These are phyloP conservation scores for Stenocarpella maydis DNA, from an alignment of 2,329 filamentous ascomycete species.

Conservation along the genomic window DNA sequence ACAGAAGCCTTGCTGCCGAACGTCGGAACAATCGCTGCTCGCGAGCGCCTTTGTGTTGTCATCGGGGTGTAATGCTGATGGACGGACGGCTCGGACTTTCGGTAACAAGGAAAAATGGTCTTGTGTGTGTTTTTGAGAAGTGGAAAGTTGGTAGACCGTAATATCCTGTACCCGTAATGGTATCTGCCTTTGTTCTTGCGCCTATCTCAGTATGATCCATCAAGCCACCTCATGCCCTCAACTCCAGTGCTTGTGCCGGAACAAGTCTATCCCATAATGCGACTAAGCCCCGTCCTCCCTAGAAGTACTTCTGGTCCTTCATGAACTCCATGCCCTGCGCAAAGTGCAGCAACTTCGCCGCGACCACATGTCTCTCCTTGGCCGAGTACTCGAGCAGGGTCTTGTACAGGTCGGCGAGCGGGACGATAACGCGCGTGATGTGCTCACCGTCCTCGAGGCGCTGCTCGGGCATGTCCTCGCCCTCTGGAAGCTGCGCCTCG, in stretches of 20 bases:
- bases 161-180: not conserved
- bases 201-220: not conserved
- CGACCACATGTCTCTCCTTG: slow-evolving; percentile 60
- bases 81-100: not conserved
- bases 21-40: too few relatives aligned
- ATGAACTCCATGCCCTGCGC: slow-evolving; percentile 64
- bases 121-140: not conserved
- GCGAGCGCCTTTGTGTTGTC: not conserved
- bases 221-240: not conserved
- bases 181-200: not conserved
- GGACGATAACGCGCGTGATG: slow-evolving; percentile 67
- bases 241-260: not conserved
- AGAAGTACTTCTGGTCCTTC: slow-evolving; percentile 46
- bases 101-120: not conserved
- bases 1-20: not conserved
- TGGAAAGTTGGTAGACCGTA: not conserved
- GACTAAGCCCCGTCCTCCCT: not conserved
- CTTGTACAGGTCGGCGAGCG: slow-evolving; percentile 63
- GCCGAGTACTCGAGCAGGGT: slow-evolving; percentile 56
- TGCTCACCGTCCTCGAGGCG: slow-evolving; percentile 68
- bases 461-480: slow-evolving; percentile 62
- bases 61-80: not conserved
- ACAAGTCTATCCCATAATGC: not conserved
- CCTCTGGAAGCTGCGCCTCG: slow-evolving; percentile 61
- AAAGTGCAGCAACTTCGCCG: slow-evolving; percentile 68